Base-by-base conservation (phyloP, 2,329 filamentous ascomycete genomes). In the Colletotrichum sp. region DNA sequence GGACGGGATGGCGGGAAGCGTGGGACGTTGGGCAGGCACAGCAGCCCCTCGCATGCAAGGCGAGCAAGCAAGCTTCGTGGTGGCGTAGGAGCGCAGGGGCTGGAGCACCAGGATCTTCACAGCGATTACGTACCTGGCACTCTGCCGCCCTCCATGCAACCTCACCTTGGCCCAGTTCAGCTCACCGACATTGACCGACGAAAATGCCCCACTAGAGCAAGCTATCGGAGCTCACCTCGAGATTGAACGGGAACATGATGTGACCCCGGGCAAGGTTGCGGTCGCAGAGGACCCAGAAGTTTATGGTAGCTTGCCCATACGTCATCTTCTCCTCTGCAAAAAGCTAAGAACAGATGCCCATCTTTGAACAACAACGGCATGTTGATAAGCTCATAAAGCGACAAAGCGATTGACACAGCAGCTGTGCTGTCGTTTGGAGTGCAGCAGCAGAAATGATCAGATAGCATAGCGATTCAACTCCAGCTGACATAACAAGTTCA, bases 1-100 rank as follows among this genome's bases (percentile, higher is more conserved):
- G 32, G 52, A 67, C 34, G 28, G 28, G 71, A 52, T 67, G 44
- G 24, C 36, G 34, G 52, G 44, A 30, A 69, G 52, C 39, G 71
- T 34, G 57, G 36, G 28, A 69, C 71, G 65, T 69, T 39, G 62
- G 71, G 30, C 21, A 55, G 30, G 66, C 39, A 52, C 30, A 32
- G 28, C 32, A 36, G 57, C 57, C 65, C 57, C 28, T 69, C 64
- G 70, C 34, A 49, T 13, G 26, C 36, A 21, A 60, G 24, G 57
- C 65, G 30, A 30, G 64, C 28, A 63, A 69, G 64, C 55, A 75
- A 72, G 72, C 69, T 75, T 75, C 62, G 34, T 24, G 49, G 60
- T 75, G 68, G 68, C 72, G 60, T 71, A 64, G 34, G 24, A 32
- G 68, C 26, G 34, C 72, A 75, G 72, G 72, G 72, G 26, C 69